Evolutionary conservation across 192 early-diverging fungal species (phyloP).

Genomic region (Ambispora gerdemannii): DNA sequence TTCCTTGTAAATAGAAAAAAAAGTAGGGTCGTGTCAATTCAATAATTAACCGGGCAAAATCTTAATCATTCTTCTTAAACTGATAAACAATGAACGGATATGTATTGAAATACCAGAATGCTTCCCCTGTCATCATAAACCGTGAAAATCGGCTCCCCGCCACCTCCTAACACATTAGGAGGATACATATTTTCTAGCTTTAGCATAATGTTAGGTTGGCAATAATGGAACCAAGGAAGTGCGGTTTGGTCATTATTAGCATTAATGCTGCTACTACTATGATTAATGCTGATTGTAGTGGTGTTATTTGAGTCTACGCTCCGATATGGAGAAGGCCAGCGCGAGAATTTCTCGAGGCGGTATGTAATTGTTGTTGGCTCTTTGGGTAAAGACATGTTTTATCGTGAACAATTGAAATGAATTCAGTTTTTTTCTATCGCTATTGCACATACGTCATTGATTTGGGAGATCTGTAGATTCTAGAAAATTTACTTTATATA

Average conservation of each 20-base stretch:
- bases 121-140: neutral
- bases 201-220: neutral
- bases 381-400: no score
- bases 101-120: no score
- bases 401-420: no score
- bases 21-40: neutral
- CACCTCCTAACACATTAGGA: neutral
- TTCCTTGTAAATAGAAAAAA: neutral
- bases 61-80: neutral
- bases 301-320: no score
- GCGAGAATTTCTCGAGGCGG: neutral
- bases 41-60: neutral
- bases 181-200: neutral
- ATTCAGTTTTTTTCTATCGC: no score
- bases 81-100: neutral
- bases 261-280: no score
- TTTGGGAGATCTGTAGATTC: no score
- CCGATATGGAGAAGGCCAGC: neutral
- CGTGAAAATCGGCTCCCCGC: neutral
- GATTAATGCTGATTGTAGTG: no score
- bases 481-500: no score
- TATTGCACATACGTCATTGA: no score
- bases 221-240: neutral
- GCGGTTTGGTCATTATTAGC: neutral
- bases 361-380: neutral